Base-by-base conservation (phyloP, 306 rosid genomes). In the Ammopiptanthus mongolicus region DNA sequence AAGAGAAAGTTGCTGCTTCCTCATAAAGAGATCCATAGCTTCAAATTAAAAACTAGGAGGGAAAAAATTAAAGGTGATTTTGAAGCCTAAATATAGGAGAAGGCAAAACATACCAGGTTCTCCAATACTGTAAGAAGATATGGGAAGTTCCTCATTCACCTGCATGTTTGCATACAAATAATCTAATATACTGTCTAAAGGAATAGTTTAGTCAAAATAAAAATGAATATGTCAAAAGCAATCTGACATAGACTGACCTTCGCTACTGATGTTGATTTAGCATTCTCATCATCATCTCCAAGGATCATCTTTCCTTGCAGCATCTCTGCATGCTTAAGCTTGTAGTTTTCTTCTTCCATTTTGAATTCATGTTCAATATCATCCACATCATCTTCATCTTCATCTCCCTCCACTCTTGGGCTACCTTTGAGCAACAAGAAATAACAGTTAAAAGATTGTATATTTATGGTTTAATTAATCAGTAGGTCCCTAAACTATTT, bases 351-450 rank as follows among this genome's bases (percentile, higher is more conserved):
- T 48, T 92, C 88, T 9, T 82, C 90, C 29, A 83, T 80, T 64
- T 90, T 87, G 82, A 95, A 95, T 79, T 95, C 99, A 8, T 95
- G 93, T 67, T 95, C 99, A 64, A 95, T 92, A 76, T 95, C 99
- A 76, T 95, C 99, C 62, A 90, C 76, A 69, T 79, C 99, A 76
- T 95, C 97, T 84, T 95, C 99, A 21, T 95, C 99, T 0, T 95
- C 99, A 55, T 95, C 99, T 68, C 99, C 97, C 61, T 63, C 88
- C 31, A 95, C 99, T 78, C 99, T 89, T 3, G 99, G 97, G 72
- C 99, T 92, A 78, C 99, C 97, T 91, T 80, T 69, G 25, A 67
- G 71, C 51, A 23, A 2, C 39, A 59, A 65, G 42, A 73, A 80
- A 65, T 17, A 39, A 50, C 8, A 58, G 41, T 78, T 19, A 58